Base-by-base conservation (phyloP, 2,329 filamentous ascomycete species). In the Penicillium sclerotiorum region DNA sequence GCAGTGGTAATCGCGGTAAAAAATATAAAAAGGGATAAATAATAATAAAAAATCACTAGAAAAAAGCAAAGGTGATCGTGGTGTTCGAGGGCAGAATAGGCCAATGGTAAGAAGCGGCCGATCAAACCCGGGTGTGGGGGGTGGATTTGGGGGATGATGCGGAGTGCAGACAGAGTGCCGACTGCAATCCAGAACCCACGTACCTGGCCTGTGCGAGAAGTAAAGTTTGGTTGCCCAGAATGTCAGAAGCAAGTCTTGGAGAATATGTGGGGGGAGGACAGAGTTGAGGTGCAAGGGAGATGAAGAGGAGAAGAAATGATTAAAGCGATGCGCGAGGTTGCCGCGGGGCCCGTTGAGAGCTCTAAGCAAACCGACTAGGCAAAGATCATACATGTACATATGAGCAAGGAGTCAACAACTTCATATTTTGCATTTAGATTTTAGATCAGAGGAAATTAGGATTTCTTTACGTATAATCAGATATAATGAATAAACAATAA, bases 1-100 rank as follows among this genome's bases (percentile, higher is more conserved):
- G 39, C 32, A 44, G 51, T 43, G 57, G 49, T 61, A 61, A 61
- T 57, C 59, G 59, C 57, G 59, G 59, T 44, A 56, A 47, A 48
- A 47, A 36, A 49, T 49, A 41, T 49, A 45, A 37, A 47, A 23
- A 27, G 27, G 50, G 45, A 52, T 46, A 30, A 20, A 40, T 27
- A 21, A 6, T 30, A 12, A 15, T 15, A 11, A 51, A 52, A 56
- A 23, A 17, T 43, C 28, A 46, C 50, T 30, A 36, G 47, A 60
- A 51, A 55, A 48, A 60, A 53, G 55, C 56, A 45, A 56, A 45
- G 47, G 12, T 33, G 9, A 18, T 17, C 6, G 33, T 15, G 9
- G 13, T 9, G 25, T 13, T 28, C 11, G 36, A 13, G 30, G 45
- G 48, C 45, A 32, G 30, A 25, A 35, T 22, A 48, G 43, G 38